A percentile compares a stretch with the other conserved stretches of the same genome.
Conservation (phyloP, 805 yeast genomes). For the Yarrowia sp. region DNA sequence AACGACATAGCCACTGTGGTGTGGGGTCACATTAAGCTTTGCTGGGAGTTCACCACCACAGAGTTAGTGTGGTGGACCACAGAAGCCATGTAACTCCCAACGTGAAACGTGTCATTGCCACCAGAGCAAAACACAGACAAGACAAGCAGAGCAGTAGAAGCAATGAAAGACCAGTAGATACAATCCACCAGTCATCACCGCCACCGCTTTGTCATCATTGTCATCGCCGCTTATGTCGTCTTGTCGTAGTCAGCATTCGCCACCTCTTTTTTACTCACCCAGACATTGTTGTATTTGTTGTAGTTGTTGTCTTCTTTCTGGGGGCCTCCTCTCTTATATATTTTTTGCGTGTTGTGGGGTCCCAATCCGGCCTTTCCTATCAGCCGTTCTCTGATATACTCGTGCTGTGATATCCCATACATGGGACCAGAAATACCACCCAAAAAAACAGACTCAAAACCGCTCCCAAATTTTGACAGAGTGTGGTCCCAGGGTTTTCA, state of each 20-base stretch:
- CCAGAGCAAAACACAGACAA: too few species aligned
- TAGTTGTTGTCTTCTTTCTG: background rate
- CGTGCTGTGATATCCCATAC: slow-evolving; percentile 23
- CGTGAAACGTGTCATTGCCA: too few species aligned
- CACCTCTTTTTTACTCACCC: slow-evolving; percentile 40
- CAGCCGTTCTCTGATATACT: slow-evolving; percentile 16
- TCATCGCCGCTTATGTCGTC: too few species aligned
- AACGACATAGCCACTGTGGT: background rate
- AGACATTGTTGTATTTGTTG: slow-evolving; percentile 59
- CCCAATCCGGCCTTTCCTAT: slow-evolving; percentile 22
- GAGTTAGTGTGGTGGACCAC: too few species aligned
- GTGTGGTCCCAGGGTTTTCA: too few species aligned
- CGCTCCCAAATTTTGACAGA: slow-evolving; percentile 25
- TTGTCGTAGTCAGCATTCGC: too few species aligned
- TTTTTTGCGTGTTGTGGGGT: slow-evolving; percentile 17
- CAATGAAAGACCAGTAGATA: too few species aligned
- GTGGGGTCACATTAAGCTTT: background rate
- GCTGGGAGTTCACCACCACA: too few species aligned
- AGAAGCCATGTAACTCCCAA: too few species aligned
- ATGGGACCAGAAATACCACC: slow-evolving; percentile 15
- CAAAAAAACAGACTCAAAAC: background rate
- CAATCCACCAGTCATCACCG: too few species aligned
- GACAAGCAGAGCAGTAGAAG: too few species aligned
- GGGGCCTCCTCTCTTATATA: slow-evolving; percentile 17
- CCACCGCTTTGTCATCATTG: too few species aligned